Conservation (phyloP, 371 early-diverging fungal genomes). For the Batkoa obscura region DNA sequence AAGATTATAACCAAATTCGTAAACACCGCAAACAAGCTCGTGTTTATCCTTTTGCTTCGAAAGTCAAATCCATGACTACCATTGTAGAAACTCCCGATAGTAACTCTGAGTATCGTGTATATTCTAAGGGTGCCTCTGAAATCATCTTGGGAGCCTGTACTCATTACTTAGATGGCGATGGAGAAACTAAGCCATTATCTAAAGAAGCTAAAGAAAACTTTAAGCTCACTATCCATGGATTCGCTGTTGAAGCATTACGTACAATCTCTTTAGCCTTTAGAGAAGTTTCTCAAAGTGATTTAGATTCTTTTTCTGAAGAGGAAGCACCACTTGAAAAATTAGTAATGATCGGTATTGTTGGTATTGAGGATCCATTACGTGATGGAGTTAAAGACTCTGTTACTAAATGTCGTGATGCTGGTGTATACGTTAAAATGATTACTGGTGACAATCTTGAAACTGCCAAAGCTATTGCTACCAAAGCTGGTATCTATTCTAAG, state of each 20-base stretch:
- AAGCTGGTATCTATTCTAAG: slow-evolving; percentile 38
- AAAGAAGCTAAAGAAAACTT: slow-evolving; percentile 20
- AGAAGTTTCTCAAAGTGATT: slow-evolving; percentile 25
- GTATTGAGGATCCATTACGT: slow-evolving; percentile 58
- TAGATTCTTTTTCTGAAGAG: slow-evolving; percentile 18
- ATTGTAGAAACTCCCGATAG: slow-evolving; percentile 26
- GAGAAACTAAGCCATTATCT: slow-evolving; percentile 13
- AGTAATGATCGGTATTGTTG: slow-evolving; percentile 34
- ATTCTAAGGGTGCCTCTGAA: slow-evolving; percentile 77
- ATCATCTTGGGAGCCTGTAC: slow-evolving; percentile 25
- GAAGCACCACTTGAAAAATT: slow-evolving; percentile 23
- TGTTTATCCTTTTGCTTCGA: slow-evolving; percentile 61
- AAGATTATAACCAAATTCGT: slow-evolving; percentile 25
- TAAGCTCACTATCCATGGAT: slow-evolving; percentile 32
- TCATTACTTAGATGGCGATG: not conserved
- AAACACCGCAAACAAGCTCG: slow-evolving; percentile 24
- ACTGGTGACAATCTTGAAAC: slow-evolving; percentile 62
- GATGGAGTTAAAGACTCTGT: slow-evolving; percentile 47
- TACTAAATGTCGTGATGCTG: slow-evolving; percentile 39
- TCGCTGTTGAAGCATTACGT: slow-evolving; percentile 38
- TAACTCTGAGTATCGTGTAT: slow-evolving; percentile 28
- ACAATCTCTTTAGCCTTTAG: slow-evolving; percentile 48
- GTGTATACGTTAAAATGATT: slow-evolving; percentile 67
- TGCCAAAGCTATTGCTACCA: slow-evolving; percentile 49
- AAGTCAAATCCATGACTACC: slow-evolving; percentile 76